Percentiles rank a stretch among this genome's conserved stretches.
Evolutionary conservation across 2,329 filamentous ascomycete genomes (phyloP).

Genomic region (Cladosporium sp.): DNA sequence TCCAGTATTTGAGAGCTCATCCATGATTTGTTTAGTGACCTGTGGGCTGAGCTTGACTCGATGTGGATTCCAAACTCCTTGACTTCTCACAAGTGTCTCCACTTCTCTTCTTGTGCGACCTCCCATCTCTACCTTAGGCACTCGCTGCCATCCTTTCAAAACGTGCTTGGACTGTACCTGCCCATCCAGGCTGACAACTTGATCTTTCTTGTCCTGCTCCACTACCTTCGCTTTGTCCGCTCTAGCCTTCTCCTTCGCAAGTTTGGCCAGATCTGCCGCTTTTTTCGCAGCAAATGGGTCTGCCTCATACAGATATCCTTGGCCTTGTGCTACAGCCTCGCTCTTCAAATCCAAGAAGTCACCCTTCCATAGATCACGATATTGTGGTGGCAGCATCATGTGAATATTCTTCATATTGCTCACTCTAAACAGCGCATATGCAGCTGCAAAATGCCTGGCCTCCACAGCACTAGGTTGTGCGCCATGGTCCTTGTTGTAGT

Average conservation of each 20-base stretch:
- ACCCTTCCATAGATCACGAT: constrained; percentile 84
- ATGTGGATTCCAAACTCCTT: constrained; percentile 84
- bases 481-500: constrained; percentile 67
- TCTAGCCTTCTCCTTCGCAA: constrained; percentile 71
- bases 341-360: constrained; percentile 80
- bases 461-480: constrained; percentile 77
- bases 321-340: constrained; percentile 70
- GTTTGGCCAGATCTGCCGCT: constrained; percentile 75
- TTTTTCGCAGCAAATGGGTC: constrained; percentile 82
- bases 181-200: constrained; percentile 39
- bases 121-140: constrained; percentile 91
- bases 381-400: constrained; percentile 86
- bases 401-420: constrained; percentile 95
- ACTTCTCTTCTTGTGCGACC: constrained; percentile 72
- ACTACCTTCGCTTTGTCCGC: constrained; percentile 60
- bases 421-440: constrained; percentile 85
- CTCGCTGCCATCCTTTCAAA: constrained; percentile 70
- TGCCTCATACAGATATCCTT: constrained; percentile 87
- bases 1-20: constrained; percentile 71
- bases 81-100: constrained; percentile 71
- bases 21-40: constrained; percentile 59
- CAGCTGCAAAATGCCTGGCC: constrained; percentile 87
- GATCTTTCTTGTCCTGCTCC: constrained; percentile 56
- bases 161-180: constrained; percentile 35
- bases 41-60: constrained; percentile 59